phyloP scores from a whole-genome alignment of 208 protist genomes.

The Trypanosoma scelopori region DNA sequence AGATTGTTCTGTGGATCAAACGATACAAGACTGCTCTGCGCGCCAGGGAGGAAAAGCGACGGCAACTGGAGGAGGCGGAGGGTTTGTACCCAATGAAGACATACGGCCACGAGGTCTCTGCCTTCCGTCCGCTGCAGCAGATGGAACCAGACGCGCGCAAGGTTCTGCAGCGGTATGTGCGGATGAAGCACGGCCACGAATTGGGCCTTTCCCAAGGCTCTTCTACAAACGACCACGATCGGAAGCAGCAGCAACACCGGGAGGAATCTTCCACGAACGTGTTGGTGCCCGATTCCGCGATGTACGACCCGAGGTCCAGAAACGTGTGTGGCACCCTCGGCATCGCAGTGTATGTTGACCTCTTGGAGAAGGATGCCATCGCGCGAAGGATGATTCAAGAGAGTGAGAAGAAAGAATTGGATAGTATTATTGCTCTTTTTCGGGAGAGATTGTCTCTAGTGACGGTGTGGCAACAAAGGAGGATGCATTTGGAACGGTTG shows the following conservation, averaged over 20 bases:
- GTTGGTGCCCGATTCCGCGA: neutral
- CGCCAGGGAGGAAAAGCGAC: slow-evolving; percentile 47
- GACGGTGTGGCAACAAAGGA: slow-evolving; percentile 56
- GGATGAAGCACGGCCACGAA: slow-evolving; percentile 26
- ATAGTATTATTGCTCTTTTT: slow-evolving; percentile 31
- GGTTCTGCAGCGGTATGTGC: slow-evolving; percentile 57
- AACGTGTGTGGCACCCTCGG: slow-evolving; percentile 57
- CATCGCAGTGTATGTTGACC: slow-evolving; percentile 52
- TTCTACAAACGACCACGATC: neutral
- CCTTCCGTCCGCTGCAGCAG: neutral
- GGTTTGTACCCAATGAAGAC: slow-evolving; percentile 12
- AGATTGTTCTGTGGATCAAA: slow-evolving; percentile 30
- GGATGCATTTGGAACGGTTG: slow-evolving; percentile 78
- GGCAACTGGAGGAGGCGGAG: slow-evolving; percentile 26
- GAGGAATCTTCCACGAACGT: no score
- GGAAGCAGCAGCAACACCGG: neutral
- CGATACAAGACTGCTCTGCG: slow-evolving; percentile 36
- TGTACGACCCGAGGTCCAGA: neutral
- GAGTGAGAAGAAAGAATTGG: slow-evolving; percentile 38
- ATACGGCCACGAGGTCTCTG: neutral
- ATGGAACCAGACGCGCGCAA: slow-evolving; percentile 40
- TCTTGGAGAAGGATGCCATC: slow-evolving; percentile 56
- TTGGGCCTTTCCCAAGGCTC: neutral
- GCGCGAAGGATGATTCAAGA: slow-evolving; percentile 36
- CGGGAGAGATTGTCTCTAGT: slow-evolving; percentile 47